Percentiles rank a stretch among this genome's conserved stretches.
These are phyloP conservation scores for Taxillus chinensis DNA, from an alignment of 164 flowering plant species.

Conservation along the genomic window DNA sequence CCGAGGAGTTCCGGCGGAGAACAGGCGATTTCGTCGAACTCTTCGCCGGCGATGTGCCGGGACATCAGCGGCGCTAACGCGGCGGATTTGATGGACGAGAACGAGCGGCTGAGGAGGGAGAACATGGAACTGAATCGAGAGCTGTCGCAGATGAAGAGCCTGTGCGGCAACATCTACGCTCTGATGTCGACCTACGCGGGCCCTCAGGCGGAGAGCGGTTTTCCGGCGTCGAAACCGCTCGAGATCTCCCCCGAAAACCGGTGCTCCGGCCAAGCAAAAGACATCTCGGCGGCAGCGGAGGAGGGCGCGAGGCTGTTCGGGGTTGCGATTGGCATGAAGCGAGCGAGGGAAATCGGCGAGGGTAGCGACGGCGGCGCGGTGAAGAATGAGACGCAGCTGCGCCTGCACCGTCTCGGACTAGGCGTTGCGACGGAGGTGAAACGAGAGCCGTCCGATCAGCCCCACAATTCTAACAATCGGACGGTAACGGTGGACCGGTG, in stretches of 20 bases:
- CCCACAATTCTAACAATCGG: too few species aligned
- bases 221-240: constrained; percentile 17
- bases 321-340: not conserved
- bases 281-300: not conserved
- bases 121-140: constrained; percentile 50
- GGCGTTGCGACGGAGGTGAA: not conserved
- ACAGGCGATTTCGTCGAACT: constrained; percentile 45
- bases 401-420: not conserved
- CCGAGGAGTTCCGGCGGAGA: constrained; percentile 70
- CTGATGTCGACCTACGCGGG: constrained; percentile 50
- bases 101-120: constrained; percentile 64
- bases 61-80: constrained; percentile 12
- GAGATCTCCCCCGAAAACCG: not conserved
- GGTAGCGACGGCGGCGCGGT: not conserved
- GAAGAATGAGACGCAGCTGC: not conserved
- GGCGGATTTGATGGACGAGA: constrained; percentile 61
- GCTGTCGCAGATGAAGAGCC: constrained; percentile 49
- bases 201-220: constrained; percentile 12
- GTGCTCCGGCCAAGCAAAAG: not conserved
- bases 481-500: not conserved
- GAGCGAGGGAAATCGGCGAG: not conserved
- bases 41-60: constrained; percentile 23
- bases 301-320: not conserved
- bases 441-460: not conserved
- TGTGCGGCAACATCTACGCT: constrained; percentile 54